Evolutionary conservation across 352 stramenopile genomes (phyloP).

Genomic region (Globisporangium abappressorium): DNA sequence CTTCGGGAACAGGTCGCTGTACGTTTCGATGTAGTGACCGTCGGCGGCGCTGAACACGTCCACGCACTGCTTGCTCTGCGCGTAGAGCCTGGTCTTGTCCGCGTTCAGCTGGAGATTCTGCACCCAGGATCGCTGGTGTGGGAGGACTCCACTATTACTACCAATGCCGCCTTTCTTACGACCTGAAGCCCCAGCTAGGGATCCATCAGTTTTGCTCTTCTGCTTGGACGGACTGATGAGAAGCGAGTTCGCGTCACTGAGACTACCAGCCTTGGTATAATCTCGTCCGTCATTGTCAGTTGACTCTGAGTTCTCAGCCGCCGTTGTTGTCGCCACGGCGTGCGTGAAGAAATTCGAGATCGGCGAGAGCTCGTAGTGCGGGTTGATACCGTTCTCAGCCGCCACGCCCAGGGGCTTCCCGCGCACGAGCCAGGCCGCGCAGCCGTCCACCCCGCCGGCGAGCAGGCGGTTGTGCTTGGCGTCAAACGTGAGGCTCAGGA

Average conservation of each 20-base stretch:
- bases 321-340: neutral
- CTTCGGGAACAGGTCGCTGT: conserved; percentile 41
- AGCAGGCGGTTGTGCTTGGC: conserved; percentile 45
- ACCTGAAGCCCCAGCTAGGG: neutral
- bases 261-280: neutral
- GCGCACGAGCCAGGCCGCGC: conserved; percentile 53
- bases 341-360: conserved; percentile 43
- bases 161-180: conserved; percentile 5
- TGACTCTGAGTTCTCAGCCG: neutral
- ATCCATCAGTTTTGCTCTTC: conserved; percentile 9
- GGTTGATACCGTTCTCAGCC: conserved; percentile 43
- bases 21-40: conserved; percentile 47
- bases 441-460: conserved; percentile 62
- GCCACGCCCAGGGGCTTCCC: conserved; percentile 28
- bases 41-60: conserved; percentile 56
- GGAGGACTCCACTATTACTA: neutral
- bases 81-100: conserved; percentile 42
- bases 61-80: conserved; percentile 43
- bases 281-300: neutral
- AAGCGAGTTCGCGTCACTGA: neutral
- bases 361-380: conserved; percentile 55
- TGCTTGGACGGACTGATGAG: conserved; percentile 7
- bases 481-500: conserved; percentile 61
- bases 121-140: conserved; percentile 35
- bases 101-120: conserved; percentile 46